phyloP scores from a whole-genome alignment of 2,329 filamentous ascomycete species.

The Cercospora beticola region DNA sequence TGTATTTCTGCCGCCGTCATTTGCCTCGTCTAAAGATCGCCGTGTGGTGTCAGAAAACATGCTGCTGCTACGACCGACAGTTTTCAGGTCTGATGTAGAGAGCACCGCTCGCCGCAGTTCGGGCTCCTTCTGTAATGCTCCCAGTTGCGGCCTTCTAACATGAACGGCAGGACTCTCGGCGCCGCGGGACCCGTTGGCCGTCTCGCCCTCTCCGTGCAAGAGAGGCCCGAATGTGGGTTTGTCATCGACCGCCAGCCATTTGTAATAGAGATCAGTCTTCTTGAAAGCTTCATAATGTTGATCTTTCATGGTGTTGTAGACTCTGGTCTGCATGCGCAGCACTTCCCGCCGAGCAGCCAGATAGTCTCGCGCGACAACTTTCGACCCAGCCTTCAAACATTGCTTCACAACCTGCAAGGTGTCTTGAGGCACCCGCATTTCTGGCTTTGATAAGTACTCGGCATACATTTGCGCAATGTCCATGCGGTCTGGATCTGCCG shows the following conservation, averaged over 20 bases:
- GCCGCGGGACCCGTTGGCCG: not conserved
- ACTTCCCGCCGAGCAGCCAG: conserved; percentile 78
- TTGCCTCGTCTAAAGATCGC: conserved; percentile 69
- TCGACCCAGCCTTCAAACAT: conserved; percentile 75
- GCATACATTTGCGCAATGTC: conserved; percentile 92
- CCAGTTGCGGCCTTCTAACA: conserved; percentile 28
- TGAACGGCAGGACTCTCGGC: conserved; percentile 21
- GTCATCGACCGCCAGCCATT: conserved; percentile 88
- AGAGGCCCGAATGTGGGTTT: conserved; percentile 37
- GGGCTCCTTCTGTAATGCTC: conserved; percentile 30
- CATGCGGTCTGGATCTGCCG: conserved; percentile 76
- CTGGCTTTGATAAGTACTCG: conserved; percentile 77
- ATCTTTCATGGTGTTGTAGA: conserved; percentile 80
- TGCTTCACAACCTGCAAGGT: conserved; percentile 68
- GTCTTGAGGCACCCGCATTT: conserved; percentile 72
- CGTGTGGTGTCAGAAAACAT: conserved; percentile 43
- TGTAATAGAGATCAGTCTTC: conserved; percentile 91
- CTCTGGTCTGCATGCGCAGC: conserved; percentile 75
- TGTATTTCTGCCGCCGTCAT: conserved; percentile 46
- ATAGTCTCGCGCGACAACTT: conserved; percentile 78
- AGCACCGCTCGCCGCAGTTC: conserved; percentile 61
- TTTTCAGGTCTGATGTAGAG: conserved; percentile 61
- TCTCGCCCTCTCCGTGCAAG: conserved; percentile 15
- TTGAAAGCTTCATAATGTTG: conserved; percentile 83
- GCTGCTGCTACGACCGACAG: conserved; percentile 28